Evolutionary conservation across 2,329 filamentous ascomycete species (phyloP).

Genomic region (Fusarium sp.): DNA sequence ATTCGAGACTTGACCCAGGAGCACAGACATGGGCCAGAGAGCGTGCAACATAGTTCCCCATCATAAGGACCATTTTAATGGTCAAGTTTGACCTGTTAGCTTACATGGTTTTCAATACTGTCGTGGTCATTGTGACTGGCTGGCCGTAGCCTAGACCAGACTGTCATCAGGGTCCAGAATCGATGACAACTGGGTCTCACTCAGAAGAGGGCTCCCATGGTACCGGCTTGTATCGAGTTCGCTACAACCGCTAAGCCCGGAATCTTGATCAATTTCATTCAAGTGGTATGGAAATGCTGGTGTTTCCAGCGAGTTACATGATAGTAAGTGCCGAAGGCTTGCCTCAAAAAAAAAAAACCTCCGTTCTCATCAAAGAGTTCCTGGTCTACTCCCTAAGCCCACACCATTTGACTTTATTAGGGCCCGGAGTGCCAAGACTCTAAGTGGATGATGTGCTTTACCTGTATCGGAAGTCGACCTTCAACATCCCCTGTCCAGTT

Average conservation of each 20-base stretch:
- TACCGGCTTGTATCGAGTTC: neutral
- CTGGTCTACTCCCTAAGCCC: neutral
- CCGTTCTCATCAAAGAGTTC: neutral
- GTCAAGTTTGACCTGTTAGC: slow-evolving; percentile 20
- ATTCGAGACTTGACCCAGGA: slow-evolving; percentile 2
- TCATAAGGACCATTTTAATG: slow-evolving; percentile 7
- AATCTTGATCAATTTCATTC: neutral
- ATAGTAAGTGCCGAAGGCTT: neutral
- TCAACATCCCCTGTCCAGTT: slow-evolving; percentile 21
- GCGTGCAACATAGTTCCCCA: neutral
- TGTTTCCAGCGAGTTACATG: neutral
- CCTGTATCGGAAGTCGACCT: slow-evolving; percentile 37
- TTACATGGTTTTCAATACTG: slow-evolving; percentile 26
- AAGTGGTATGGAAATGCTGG: neutral
- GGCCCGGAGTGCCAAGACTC: slow-evolving; percentile 13
- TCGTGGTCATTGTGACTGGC: slow-evolving; percentile 9
- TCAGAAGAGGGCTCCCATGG: neutral
- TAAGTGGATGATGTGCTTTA: slow-evolving; percentile 28
- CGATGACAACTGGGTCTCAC: neutral
- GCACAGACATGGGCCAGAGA: slow-evolving; percentile 10
- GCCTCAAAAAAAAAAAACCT: neutral
- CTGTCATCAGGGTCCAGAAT: slow-evolving; percentile 1
- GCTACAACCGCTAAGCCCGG: neutral
- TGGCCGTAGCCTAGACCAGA: slow-evolving; percentile 5
- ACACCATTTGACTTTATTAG: slow-evolving; percentile 1